Evolutionary conservation across 805 yeast species (phyloP).

Genomic region (Starmera caribaea): DNA sequence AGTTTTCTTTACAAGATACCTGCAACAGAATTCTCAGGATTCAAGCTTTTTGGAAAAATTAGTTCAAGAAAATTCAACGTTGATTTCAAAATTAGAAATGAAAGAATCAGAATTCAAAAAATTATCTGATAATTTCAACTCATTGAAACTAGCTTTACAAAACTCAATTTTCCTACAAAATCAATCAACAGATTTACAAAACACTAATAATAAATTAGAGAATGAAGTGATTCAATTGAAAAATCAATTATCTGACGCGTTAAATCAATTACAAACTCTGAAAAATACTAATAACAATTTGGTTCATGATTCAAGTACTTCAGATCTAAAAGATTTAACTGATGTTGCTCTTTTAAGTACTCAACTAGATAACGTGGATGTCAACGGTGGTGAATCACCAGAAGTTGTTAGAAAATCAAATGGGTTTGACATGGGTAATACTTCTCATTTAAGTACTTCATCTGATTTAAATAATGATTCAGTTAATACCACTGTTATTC

Average conservation of each 20-base stretch:
- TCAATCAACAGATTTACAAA: background rate
- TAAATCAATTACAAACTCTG: slow-evolving; percentile 9
- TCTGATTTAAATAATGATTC: slow-evolving; percentile 7
- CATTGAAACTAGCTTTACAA: slow-evolving; percentile 1
- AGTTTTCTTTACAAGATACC: slow-evolving; percentile 16
- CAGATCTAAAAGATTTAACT: slow-evolving; percentile 19
- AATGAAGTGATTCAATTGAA: slow-evolving; percentile 1
- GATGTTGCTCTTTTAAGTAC: slow-evolving; percentile 14
- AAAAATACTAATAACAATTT: background rate
- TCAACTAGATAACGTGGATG: slow-evolving; percentile 10
- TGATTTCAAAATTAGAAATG: slow-evolving; percentile 2
- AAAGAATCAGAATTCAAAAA: slow-evolving; percentile 6
- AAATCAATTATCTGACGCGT: slow-evolving; percentile 17
- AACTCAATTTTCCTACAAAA: background rate
- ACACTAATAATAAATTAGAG: background rate
- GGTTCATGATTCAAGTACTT: slow-evolving; percentile 6
- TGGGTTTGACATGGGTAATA: slow-evolving; percentile 7
- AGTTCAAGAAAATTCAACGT: slow-evolving; percentile 4
- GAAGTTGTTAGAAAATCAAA: background rate
- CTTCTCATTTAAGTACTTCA: slow-evolving; percentile 5
- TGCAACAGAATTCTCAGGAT: slow-evolving; percentile 4
- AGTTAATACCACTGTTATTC: slow-evolving; percentile 10
- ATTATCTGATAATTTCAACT: slow-evolving; percentile 20
- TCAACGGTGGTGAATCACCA: slow-evolving; percentile 1
- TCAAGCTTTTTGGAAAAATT: slow-evolving; percentile 1